These are phyloP conservation scores for Kazachstania africana DNA, from an alignment of 805 yeast genomes.

Conservation along the genomic window DNA sequence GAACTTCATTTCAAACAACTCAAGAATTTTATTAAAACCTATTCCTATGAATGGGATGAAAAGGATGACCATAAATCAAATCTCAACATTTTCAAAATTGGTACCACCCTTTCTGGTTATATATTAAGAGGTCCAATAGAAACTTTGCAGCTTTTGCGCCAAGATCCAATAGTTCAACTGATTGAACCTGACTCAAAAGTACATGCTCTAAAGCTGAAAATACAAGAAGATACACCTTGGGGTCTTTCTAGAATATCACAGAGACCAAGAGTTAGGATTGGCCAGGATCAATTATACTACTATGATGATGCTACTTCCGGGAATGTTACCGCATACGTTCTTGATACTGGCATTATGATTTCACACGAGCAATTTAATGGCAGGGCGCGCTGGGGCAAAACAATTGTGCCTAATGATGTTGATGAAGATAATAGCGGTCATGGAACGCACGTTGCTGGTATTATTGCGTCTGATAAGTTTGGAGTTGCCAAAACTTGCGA, in stretches of 20 bases:
- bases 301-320: conserved; percentile 62
- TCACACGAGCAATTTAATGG: conserved; percentile 53
- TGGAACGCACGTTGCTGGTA: conserved; percentile 95
- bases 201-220: neutral
- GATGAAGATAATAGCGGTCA: conserved; percentile 80
- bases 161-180: neutral
- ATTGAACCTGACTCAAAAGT: conserved; percentile 4
- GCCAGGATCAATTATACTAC: conserved; percentile 57
- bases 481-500: conserved; percentile 76
- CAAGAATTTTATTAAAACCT: no score
- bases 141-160: neutral
- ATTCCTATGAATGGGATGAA: no score
- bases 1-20: no score
- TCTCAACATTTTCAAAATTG: no score
- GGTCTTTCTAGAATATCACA: conserved; percentile 85
- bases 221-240: conserved; percentile 82
- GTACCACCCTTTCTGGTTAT: neutral
- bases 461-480: conserved; percentile 63
- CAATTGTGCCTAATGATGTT: conserved; percentile 46
- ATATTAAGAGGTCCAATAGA: neutral
- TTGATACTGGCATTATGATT: conserved; percentile 67
- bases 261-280: conserved; percentile 53
- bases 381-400: conserved; percentile 47
- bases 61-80: no score
- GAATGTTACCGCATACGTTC: conserved; percentile 65